Evolutionary conservation across 2,329 filamentous ascomycete species (phyloP), one percentile per base, ranked within the genome.

Genomic region (Sclerotinia glacialis): DNA sequence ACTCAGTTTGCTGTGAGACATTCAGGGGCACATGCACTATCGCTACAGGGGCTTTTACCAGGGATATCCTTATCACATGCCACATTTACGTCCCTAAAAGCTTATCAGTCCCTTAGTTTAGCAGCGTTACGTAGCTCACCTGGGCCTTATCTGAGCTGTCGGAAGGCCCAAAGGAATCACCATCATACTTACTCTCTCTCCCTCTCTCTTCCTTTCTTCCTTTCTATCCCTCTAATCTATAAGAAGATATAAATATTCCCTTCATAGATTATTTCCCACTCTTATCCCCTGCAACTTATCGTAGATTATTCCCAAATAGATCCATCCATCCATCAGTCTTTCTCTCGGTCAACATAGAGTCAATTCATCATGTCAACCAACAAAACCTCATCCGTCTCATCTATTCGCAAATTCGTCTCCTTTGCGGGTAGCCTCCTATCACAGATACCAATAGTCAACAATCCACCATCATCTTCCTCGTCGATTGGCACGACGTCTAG

Each of bases 371-470:
- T 65, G 64, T 18, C 55, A 52, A 23, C 44, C 64, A 52, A 61
- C 34, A 34, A 46, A 65, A 61, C 54, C 23, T 58, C 52, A 9
- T 61, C 64, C 42, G 47, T 63, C 44, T 70, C 72, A 21, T 72
- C 75, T 5, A 67, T 74, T 37, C 69, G 68, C 21, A 71, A 71
- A 37, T 71, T 73, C 54, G 53, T 70, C n/a, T 67, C 64, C 55
- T 73, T 74, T 53, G 70, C 71, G 37, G 58, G 70, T 5, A 60
- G 69, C 21, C 66, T 74, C 2, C 59, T 75, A 54, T 70, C 74
- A 12, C 72, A 74, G 47, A 21, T 72, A 26, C 74, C 72, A 12
- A 54, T 72, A 42, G 28, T 26, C n/a, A 64, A 64, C 14, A 66
- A 67, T n/a, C 40, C 67, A 5, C 40, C 67, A 5, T 26, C 60